phyloP scores from a whole-genome alignment of 805 yeast species.

The Zygosaccharomyces pseudorouxii region DNA sequence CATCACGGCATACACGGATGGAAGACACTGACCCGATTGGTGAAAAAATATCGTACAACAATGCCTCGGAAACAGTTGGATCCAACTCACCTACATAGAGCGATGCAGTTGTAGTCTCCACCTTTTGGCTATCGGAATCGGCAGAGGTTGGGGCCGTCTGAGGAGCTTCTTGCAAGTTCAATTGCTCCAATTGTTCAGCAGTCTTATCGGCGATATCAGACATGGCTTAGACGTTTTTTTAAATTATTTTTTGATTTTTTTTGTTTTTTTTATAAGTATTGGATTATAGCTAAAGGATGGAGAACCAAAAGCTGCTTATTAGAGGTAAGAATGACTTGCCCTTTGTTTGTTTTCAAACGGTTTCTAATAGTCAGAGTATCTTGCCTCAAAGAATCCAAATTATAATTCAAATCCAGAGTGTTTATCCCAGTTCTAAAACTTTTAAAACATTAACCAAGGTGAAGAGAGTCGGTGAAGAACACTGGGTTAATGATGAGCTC shows the following conservation, averaged over 20 bases:
- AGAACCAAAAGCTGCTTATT: conserved; percentile 15
- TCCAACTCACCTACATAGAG: conserved; percentile 97
- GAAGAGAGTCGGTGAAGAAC: conserved; percentile 1
- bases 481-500: not conserved
- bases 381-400: conserved; percentile 12
- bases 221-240: conserved; percentile 24
- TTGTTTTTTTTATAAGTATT: conserved; percentile 16
- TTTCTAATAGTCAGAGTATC: conserved; percentile 15
- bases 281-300: conserved; percentile 20
- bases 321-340: conserved; percentile 10
- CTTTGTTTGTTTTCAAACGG: conserved; percentile 19
- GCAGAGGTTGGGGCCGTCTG: conserved; percentile 34
- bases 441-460: not conserved
- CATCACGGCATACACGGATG: conserved; percentile 98
- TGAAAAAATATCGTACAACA: conserved; percentile 89
- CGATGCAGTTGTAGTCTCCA: conserved; percentile 67
- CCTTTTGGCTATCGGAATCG: conserved; percentile 30
- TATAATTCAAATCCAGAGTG: not conserved
- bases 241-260: conserved; percentile 23
- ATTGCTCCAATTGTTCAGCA: conserved; percentile 36
- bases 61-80: conserved; percentile 88
- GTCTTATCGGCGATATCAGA: conserved; percentile 38
- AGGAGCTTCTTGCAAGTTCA: conserved; percentile 33
- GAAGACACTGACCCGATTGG: conserved; percentile 93
- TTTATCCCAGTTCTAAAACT: not conserved